Conservation (phyloP, 1,284 basidiomycete species). For the Coniophora puteana region DNA sequence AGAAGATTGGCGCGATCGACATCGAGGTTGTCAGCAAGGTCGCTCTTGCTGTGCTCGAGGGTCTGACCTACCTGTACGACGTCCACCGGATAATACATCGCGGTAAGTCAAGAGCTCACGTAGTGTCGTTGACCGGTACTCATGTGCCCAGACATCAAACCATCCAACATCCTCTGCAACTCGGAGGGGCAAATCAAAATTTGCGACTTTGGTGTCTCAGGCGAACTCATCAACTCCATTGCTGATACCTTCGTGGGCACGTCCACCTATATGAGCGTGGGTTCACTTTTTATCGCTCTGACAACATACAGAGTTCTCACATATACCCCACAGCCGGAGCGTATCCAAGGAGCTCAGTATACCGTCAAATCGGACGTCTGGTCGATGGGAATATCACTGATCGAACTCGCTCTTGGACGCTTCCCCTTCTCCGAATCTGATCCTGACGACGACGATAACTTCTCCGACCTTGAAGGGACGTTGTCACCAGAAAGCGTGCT, state of each 20-base stretch:
- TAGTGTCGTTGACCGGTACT: conserved; percentile 5
- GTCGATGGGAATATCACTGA: conserved; percentile 93
- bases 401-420: conserved; percentile 91
- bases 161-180: conserved; percentile 96
- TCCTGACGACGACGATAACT: conserved; percentile 61
- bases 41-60: conserved; percentile 89
- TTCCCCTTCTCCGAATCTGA: conserved; percentile 84
- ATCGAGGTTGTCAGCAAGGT: conserved; percentile 90
- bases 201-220: conserved; percentile 98
- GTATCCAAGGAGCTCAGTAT: conserved; percentile 97
- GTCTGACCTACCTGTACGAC: conserved; percentile 97
- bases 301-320: conserved; percentile 5
- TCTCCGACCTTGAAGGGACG: conserved; percentile 69
- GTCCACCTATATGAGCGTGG: conserved; percentile 97
- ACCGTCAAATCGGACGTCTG: conserved; percentile 98
- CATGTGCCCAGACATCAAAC: conserved; percentile 90
- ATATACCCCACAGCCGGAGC: conserved; percentile 90
- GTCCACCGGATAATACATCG: conserved; percentile 99
- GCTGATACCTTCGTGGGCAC: conserved; percentile 99
- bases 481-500: conserved; percentile 51
- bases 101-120: conserved; percentile 47
- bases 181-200: conserved; percentile 95
- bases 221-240: conserved; percentile 97
- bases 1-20: conserved; percentile 86
- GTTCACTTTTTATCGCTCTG: conserved; percentile 31